These are phyloP conservation scores for Neurospora sp. DNA, from an alignment of 495 filamentous ascomycete genomes.

Conservation along the genomic window DNA sequence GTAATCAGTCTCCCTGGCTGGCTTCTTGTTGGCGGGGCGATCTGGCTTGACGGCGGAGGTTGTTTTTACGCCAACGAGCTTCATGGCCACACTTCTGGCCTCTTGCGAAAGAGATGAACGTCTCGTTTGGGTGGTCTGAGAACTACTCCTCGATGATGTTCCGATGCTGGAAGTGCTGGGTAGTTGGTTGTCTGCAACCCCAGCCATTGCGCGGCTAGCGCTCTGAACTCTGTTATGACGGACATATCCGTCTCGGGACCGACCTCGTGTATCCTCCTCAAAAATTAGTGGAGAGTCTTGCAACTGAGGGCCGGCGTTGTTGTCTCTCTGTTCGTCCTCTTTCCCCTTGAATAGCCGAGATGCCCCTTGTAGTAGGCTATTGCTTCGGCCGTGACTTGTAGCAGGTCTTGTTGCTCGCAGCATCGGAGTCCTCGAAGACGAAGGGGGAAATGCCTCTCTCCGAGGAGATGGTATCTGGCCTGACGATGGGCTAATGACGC, in stretches of 20 bases:
- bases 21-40: not conserved
- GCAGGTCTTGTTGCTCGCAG: conserved; percentile 16
- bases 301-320: not conserved
- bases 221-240: conserved; percentile 17
- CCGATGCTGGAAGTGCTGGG: conserved; percentile 5
- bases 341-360: conserved; percentile 10
- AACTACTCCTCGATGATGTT: conserved; percentile 13
- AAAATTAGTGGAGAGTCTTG: not conserved
- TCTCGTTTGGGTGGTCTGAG: conserved; percentile 9
- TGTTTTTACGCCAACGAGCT: conserved; percentile 13
- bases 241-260: conserved; percentile 12
- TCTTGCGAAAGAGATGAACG: conserved; percentile 20
- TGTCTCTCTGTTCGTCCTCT: conserved; percentile 4
- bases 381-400: conserved; percentile 12
- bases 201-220: conserved; percentile 13
- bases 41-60: conserved; percentile 6
- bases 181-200: conserved; percentile 16
- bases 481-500: not conserved
- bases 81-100: conserved; percentile 19
- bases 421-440: conserved; percentile 23
- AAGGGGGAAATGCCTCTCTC: conserved; percentile 19
- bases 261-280: not conserved
- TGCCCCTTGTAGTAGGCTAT: conserved; percentile 14
- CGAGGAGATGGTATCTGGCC: conserved; percentile 4
- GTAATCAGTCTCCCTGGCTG: conserved; percentile 12